Conservation (phyloP, 192 early-diverging fungal genomes). For the Anaeromyces robustus region DNA sequence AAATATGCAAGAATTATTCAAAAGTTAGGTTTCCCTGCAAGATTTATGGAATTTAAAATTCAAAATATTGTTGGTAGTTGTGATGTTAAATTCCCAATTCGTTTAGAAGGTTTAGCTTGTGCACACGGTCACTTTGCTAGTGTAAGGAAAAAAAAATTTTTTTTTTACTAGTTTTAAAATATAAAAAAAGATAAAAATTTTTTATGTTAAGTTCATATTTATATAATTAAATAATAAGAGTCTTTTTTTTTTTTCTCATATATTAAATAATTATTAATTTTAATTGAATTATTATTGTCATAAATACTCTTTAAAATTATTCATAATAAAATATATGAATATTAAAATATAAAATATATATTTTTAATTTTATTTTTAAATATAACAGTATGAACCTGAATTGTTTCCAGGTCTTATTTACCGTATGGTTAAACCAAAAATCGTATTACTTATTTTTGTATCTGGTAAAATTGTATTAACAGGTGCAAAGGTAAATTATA, state of each 20-base stretch:
- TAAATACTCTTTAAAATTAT: no score
- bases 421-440: slow-evolving; percentile 96
- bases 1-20: slow-evolving; percentile 99
- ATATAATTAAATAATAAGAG: no score
- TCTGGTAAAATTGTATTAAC: slow-evolving; percentile 99
- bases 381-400: slow-evolving; percentile 67
- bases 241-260: no score
- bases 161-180: no score
- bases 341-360: no score
- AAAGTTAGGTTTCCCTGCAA: slow-evolving; percentile 92
- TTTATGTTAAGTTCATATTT: no score
- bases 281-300: no score
- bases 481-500: slow-evolving; percentile 63
- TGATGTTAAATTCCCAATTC: slow-evolving; percentile 99
- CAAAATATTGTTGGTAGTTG: slow-evolving; percentile 99
- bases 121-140: slow-evolving; percentile 81
- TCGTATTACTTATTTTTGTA: slow-evolving; percentile 96
- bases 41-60: slow-evolving; percentile 98
- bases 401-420: slow-evolving; percentile 98
- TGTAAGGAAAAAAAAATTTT: slow-evolving; percentile 35
- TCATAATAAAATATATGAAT: no score
- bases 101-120: slow-evolving; percentile 89
- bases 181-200: no score
- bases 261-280: no score
- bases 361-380: background rate